Conservation (phyloP, 441 rosid species). For the Daphne laureola region DNA sequence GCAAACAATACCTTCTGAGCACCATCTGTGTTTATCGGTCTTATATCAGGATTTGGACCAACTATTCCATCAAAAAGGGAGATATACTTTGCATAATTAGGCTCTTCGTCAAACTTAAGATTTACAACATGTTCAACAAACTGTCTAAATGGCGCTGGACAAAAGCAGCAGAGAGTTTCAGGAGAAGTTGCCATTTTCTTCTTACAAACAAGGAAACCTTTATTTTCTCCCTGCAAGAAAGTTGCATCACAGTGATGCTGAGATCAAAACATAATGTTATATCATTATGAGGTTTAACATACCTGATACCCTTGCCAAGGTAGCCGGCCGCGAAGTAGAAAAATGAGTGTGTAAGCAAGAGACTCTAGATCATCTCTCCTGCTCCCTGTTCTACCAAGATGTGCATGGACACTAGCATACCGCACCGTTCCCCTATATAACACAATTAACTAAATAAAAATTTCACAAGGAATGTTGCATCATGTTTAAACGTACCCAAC, state of each 20-base stretch:
- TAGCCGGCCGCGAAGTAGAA: constrained; percentile 85
- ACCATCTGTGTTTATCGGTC: constrained; percentile 95
- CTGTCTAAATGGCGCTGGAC: constrained; percentile 74
- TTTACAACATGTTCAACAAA: constrained; percentile 87
- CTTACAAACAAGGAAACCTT: constrained; percentile 93
- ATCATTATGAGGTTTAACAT: constrained; percentile 3
- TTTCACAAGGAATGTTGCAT: background rate
- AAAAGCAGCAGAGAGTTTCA: constrained; percentile 72
- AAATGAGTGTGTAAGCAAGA: constrained; percentile 92
- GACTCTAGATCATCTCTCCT: constrained; percentile 97
- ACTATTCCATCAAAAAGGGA: constrained; percentile 87
- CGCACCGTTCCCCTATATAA: constrained; percentile 79
- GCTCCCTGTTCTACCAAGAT: constrained; percentile 93
- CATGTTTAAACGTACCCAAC: too few species aligned
- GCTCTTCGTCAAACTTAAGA: constrained; percentile 92
- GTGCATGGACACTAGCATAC: constrained; percentile 98
- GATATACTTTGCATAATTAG: constrained; percentile 79
- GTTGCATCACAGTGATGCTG: constrained; percentile 9
- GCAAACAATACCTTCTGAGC: constrained; percentile 70
- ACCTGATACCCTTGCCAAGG: constrained; percentile 99
- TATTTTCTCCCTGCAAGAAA: constrained; percentile 75
- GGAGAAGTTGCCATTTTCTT: constrained; percentile 97
- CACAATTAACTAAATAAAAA: constrained; percentile 5
- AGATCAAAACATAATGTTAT: constrained; percentile 2
- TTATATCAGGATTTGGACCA: constrained; percentile 72